A percentile compares a stretch with the other conserved stretches of the same genome.
phyloP scores from a whole-genome alignment of 257 asterid species.

The Henckelia pumila region DNA sequence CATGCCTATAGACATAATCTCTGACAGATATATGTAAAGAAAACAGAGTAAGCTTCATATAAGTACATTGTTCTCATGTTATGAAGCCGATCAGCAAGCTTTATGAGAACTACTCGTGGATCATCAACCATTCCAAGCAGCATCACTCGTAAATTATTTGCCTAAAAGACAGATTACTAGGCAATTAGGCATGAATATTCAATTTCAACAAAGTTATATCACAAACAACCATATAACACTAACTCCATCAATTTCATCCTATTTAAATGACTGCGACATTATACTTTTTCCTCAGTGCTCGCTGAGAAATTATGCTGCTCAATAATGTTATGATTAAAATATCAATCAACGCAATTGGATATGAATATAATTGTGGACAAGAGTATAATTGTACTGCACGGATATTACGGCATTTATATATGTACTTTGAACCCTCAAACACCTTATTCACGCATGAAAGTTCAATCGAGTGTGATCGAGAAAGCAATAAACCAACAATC shows the following conservation, averaged over 20 bases:
- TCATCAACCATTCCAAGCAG: conserved; percentile 96
- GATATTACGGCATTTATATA: background rate
- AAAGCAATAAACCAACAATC: background rate
- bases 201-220: conserved; percentile 6
- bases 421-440: conserved; percentile 23
- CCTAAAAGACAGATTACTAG: conserved; percentile 45
- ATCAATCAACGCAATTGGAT: background rate
- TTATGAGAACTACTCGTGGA: conserved; percentile 97
- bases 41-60: conserved; percentile 15
- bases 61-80: conserved; percentile 94
- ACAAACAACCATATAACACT: background rate
- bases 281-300: background rate
- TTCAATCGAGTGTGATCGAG: background rate
- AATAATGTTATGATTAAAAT: background rate
- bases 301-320: conserved; percentile 4
- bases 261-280: conserved; percentile 2
- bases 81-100: conserved; percentile 99
- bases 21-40: conserved; percentile 10
- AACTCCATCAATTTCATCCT: conserved; percentile 8
- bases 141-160: conserved; percentile 92
- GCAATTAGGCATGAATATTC: conserved; percentile 18
- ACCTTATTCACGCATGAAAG: conserved; percentile 7
- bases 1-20: background rate
- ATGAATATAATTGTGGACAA: background rate
- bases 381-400: background rate